Conservation (phyloP, 106 monocot genomes). For the Apostasia ramifera region DNA sequence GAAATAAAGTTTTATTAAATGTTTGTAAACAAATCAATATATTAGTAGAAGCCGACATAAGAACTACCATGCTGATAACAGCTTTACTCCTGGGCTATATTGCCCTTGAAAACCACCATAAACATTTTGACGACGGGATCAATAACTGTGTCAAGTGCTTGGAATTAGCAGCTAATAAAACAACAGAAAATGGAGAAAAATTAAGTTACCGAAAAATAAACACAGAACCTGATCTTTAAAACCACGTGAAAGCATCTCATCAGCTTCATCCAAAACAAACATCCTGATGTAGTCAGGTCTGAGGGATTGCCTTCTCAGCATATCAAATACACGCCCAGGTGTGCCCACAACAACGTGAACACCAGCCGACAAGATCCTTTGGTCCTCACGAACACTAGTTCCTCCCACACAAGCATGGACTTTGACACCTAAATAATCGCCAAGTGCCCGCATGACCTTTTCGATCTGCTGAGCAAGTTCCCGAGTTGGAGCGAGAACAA, state of each 20-base stretch:
- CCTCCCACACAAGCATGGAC: constrained; percentile 51
- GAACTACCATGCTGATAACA: too few relatives aligned
- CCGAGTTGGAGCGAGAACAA: constrained; percentile 48
- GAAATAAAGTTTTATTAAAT: too few relatives aligned
- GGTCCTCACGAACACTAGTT: constrained; percentile 34
- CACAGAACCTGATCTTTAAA: constrained; percentile 36
- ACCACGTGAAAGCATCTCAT: constrained; percentile 46
- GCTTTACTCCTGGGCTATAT: too few relatives aligned
- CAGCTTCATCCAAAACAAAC: constrained; percentile 46
- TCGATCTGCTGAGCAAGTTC: constrained; percentile 49
- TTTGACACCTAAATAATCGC: constrained; percentile 43
- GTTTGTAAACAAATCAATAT: too few relatives aligned
- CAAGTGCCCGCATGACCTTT: constrained; percentile 44
- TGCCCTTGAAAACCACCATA: too few relatives aligned
- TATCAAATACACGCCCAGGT: constrained; percentile 43
- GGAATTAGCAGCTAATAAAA: background rate
- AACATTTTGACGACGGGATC: too few relatives aligned
- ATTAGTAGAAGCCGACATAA: too few relatives aligned
- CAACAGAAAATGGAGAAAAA: background rate
- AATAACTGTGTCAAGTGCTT: too few relatives aligned
- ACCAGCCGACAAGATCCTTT: constrained; percentile 28
- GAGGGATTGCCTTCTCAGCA: constrained; percentile 33
- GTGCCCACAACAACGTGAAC: constrained; percentile 59
- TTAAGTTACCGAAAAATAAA: background rate
- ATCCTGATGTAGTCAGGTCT: constrained; percentile 27